Evolutionary conservation across 495 filamentous ascomycete species (phyloP).

Genomic region (Hypomontagnella monticulosa): DNA sequence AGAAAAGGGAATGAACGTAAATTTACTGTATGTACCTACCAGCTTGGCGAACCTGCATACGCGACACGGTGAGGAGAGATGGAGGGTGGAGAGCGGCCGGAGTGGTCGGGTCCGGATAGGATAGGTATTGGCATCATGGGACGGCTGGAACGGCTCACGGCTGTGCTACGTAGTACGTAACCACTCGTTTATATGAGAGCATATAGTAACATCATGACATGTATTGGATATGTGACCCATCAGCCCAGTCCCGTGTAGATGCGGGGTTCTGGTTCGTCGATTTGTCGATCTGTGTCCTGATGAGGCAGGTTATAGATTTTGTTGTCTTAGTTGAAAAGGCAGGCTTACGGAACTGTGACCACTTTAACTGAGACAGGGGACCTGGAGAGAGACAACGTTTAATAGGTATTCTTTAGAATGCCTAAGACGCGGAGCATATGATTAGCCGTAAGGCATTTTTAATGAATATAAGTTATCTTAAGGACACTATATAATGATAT

Average conservation of each 20-base stretch:
- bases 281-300: slow-evolving; percentile 27
- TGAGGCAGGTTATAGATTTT: slow-evolving; percentile 31
- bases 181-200: slow-evolving; percentile 16
- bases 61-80: too few relatives aligned
- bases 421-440: too few relatives aligned
- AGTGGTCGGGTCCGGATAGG: slow-evolving; percentile 8
- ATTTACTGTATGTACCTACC: neutral
- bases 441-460: too few relatives aligned
- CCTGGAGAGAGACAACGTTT: too few relatives aligned
- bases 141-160: neutral
- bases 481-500: too few relatives aligned
- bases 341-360: neutral
- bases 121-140: neutral
- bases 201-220: slow-evolving; percentile 20
- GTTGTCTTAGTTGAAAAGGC: slow-evolving; percentile 6
- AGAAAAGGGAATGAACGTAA: neutral
- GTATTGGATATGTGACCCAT: slow-evolving; percentile 13
- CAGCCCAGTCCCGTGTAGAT: slow-evolving; percentile 7
- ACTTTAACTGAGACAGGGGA: too few relatives aligned
- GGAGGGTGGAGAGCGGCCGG: slow-evolving; percentile 13
- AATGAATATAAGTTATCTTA: too few relatives aligned
- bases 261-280: slow-evolving; percentile 31
- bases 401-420: too few relatives aligned
- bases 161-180: slow-evolving; percentile 3
- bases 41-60: neutral